phyloP scores from a whole-genome alignment of 2,329 filamentous ascomycete species.

The Aspergillus ibericus region DNA sequence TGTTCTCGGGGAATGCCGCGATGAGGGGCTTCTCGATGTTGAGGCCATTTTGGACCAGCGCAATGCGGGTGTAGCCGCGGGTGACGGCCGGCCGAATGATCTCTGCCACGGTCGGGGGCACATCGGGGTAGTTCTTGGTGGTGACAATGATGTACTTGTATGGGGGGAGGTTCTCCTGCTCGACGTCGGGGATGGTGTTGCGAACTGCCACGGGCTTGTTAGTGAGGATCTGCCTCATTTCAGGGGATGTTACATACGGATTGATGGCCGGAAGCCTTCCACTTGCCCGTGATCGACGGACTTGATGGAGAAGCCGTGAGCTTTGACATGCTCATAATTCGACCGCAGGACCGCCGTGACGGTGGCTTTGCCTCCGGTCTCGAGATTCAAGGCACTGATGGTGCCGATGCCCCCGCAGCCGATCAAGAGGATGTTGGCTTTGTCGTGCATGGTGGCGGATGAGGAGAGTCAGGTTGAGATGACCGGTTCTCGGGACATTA shows the following conservation, averaged over 20 bases:
- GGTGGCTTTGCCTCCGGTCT: slow-evolving; percentile 51
- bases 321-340: slow-evolving; percentile 54
- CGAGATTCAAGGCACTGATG: slow-evolving; percentile 57
- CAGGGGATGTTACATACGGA: slow-evolving; percentile 25
- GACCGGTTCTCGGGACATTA: neutral
- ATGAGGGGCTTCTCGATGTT: slow-evolving; percentile 61
- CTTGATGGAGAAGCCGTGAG: slow-evolving; percentile 55
- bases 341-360: slow-evolving; percentile 60
- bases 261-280: slow-evolving; percentile 48
- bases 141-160: slow-evolving; percentile 60
- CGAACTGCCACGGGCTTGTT: slow-evolving; percentile 37
- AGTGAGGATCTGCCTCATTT: neutral
- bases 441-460: slow-evolving; percentile 17
- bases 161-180: slow-evolving; percentile 5
- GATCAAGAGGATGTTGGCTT: slow-evolving; percentile 52
- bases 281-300: slow-evolving; percentile 55
- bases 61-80: slow-evolving; percentile 51
- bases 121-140: slow-evolving; percentile 61
- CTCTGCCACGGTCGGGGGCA: slow-evolving; percentile 50
- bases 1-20: slow-evolving; percentile 51
- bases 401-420: slow-evolving; percentile 60
- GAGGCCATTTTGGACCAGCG: slow-evolving; percentile 62
- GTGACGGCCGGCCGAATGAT: slow-evolving; percentile 56
- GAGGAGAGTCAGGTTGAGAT: neutral
- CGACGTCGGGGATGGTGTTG: slow-evolving; percentile 50